phyloP scores from a whole-genome alignment of 2,329 filamentous ascomycete species.

The Nemania sp. region DNA sequence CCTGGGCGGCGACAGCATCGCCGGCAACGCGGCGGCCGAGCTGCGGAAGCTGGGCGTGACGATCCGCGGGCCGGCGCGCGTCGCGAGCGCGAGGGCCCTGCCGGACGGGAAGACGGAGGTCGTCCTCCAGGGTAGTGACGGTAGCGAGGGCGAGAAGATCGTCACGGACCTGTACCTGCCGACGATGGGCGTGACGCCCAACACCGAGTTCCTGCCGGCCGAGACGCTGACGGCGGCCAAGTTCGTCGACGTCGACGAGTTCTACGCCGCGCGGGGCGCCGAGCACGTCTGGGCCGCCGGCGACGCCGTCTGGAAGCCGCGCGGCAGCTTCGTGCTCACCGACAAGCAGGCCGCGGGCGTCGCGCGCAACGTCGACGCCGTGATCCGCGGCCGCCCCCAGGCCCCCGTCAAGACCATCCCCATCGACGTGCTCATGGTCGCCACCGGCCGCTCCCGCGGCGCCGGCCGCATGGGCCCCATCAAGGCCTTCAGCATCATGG shows the following conservation, averaged over 20 bases:
- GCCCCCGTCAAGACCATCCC: slow-evolving; percentile 51
- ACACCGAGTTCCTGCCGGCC: slow-evolving; percentile 56
- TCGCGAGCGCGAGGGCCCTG: slow-evolving; percentile 42
- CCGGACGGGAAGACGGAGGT: slow-evolving; percentile 54
- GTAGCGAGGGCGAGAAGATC: slow-evolving; percentile 47
- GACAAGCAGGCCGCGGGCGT: slow-evolving; percentile 59
- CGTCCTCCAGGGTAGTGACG: slow-evolving; percentile 43
- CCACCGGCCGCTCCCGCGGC: slow-evolving; percentile 55
- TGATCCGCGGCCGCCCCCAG: slow-evolving; percentile 50
- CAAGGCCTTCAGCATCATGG: slow-evolving; percentile 55
- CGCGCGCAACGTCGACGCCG: slow-evolving; percentile 57
- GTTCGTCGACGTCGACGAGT: slow-evolving; percentile 56
- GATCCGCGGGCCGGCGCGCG: slow-evolving; percentile 49
- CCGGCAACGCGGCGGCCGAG: slow-evolving; percentile 50
- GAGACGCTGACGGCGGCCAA: slow-evolving; percentile 50
- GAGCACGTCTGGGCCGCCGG: slow-evolving; percentile 58
- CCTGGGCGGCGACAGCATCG: slow-evolving; percentile 50
- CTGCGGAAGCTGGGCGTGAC: slow-evolving; percentile 59
- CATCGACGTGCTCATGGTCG: slow-evolving; percentile 54
- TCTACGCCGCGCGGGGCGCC: slow-evolving; percentile 51
- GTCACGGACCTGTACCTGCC: slow-evolving; percentile 61
- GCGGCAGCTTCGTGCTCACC: slow-evolving; percentile 49
- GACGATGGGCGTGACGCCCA: slow-evolving; percentile 59
- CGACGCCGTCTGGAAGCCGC: slow-evolving; percentile 56
- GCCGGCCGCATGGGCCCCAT: slow-evolving; percentile 53